Evolutionary conservation across 441 rosid species (phyloP), one percentile per base, ranked within the genome.

Genomic region (Breynia disticha): DNA sequence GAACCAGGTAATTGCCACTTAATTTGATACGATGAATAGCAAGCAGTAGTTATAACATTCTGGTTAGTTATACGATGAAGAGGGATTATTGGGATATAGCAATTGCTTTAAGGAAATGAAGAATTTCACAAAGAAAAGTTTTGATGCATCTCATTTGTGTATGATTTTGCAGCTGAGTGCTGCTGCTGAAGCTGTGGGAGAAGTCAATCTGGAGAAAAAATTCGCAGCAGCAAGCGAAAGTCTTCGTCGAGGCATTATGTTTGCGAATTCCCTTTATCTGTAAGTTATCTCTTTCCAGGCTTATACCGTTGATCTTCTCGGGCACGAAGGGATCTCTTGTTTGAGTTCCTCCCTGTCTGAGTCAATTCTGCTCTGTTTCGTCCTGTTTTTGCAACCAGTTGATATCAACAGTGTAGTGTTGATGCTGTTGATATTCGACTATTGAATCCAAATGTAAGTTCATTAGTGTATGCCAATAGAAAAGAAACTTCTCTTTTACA

Each of bases 131-230:
- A 5, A 17, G 49, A 20, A 19, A 5, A n/a, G 42, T 44, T 35
- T 35, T 11, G 49, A 44, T 4, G 15, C 38, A 17, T n/a, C 44
- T 50, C 17, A 54, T 6, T 12, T 42, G 51, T 21, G 17, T 46
- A 7, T 60, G 50, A n/a, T 19, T 17, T 48, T 42, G 14, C 81
- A 88, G 97, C 70, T 93, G 70, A 72, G 76, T 50, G 88, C 88
- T 56, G 97, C 99, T 67, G 96, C 97, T 45, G 76, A 79, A 38
- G 97, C 96, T 19, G 97, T 93, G 15, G 99, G 99, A 60, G 96
- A 93, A 60, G 79, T 61, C 28, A 67, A 62, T 69, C 63, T 90
- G 56, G 98, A 80, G 64, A 74, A 60, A 16, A 93, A 93, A 75
- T 89, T 93, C 65, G 87, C 74, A 32, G 91, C 86, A 16, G 97